Evolutionary conservation across 768 basidiomycete genomes (phyloP), one percentile per base, ranked within the genome.

Genomic region (Kwoniella mangroviensis): DNA sequence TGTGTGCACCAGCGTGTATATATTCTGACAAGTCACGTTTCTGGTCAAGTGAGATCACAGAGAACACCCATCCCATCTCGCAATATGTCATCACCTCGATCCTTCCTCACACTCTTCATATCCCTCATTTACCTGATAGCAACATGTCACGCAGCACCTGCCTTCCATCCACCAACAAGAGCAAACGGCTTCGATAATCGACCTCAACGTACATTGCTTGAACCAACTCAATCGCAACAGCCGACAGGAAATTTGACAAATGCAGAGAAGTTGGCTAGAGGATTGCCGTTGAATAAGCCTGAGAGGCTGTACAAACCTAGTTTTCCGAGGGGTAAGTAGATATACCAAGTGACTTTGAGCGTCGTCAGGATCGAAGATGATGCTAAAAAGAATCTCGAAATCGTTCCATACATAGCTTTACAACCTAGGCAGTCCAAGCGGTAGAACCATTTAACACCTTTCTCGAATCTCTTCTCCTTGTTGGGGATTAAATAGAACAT

Each of bases 121-220:
- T 62, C 42, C 26, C 11, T 62, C 61, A 51, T 62, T 19, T 34
- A 21, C 58, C 26, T 59, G 28, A 19, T 59, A 15, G 26, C 58
- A 34, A 59, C 58, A n/a, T 19, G 34, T 26, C 24, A 34, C 58
- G 22, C 15, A 26, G 58, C 40, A n/a, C 19, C 34, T 22, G 58
- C 58, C 22, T 34, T 42, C 40, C 21, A 2, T 42, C 58, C 42
- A 10, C 58, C 58, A 19, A 41, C 58, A 26, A 59, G 12, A 42
- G 42, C 34, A 5, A 40, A 42, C 34, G 58, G 42, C 7, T 49
- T 49, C 45, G 45, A 49, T 19, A 49, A 49, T 19, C 45, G 19
- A 15, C 45, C 45, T 19, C 15, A 49, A 1, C 45, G 45, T 15
- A 15, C 15, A 4, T 13, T 19, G 15, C 45, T 15, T 13, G 19